phyloP scores from a whole-genome alignment of 1,284 basidiomycete genomes.

The Boletus sp. region DNA sequence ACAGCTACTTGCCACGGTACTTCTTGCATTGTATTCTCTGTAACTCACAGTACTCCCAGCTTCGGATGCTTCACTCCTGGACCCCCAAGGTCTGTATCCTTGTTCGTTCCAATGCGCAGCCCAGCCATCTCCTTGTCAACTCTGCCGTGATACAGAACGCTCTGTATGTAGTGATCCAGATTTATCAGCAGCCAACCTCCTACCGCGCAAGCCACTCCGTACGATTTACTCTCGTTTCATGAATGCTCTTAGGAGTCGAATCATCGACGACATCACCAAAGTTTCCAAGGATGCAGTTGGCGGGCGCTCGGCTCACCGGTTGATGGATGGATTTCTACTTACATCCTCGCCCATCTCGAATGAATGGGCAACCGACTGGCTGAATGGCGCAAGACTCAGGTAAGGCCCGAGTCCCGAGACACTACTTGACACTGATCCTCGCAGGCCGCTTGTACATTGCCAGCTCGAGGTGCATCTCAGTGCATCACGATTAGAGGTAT shows the following conservation, averaged over 20 bases:
- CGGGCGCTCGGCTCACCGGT: slow-evolving; percentile 37
- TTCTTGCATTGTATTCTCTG: not conserved
- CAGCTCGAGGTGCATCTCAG: slow-evolving; percentile 55
- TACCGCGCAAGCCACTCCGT: slow-evolving; percentile 47
- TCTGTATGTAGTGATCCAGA: slow-evolving; percentile 19
- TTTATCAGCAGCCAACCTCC: slow-evolving; percentile 28
- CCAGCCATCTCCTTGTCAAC: slow-evolving; percentile 39
- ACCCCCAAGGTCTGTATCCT: slow-evolving; percentile 48
- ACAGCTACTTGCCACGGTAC: not conserved
- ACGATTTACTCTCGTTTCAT: slow-evolving; percentile 43
- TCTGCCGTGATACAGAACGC: slow-evolving; percentile 34
- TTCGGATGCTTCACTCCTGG: slow-evolving; percentile 38
- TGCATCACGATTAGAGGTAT: slow-evolving; percentile 50
- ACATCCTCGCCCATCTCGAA: slow-evolving; percentile 39
- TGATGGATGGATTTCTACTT: slow-evolving; percentile 59
- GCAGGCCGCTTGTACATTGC: slow-evolving; percentile 56
- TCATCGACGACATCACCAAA: slow-evolving; percentile 56
- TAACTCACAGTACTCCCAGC: slow-evolving; percentile 28
- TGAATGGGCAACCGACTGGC: slow-evolving; percentile 64
- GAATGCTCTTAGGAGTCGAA: slow-evolving; percentile 42
- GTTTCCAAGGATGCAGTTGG: slow-evolving; percentile 27
- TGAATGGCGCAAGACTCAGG: slow-evolving; percentile 48
- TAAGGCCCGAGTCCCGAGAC: slow-evolving; percentile 19
- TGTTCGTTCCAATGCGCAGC: slow-evolving; percentile 46
- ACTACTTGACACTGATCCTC: slow-evolving; percentile 5